Evolutionary conservation across 2,329 filamentous ascomycete species (phyloP).

Genomic region (Xylariaceae sp.): DNA sequence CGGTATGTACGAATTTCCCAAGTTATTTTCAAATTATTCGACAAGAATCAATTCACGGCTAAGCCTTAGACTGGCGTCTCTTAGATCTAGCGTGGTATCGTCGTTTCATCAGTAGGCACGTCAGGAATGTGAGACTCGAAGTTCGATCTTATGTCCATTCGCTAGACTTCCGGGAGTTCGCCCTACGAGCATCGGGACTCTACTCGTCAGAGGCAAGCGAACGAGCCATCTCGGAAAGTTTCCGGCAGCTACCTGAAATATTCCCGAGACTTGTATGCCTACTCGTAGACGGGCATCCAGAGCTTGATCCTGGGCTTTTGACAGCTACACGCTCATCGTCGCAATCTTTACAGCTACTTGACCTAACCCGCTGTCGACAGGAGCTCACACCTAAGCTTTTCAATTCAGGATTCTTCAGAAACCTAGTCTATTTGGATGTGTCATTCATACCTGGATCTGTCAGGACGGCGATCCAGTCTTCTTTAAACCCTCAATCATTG

Average conservation of each 20-base stretch:
- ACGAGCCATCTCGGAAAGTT: constrained; percentile 42
- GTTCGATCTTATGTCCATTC: constrained; percentile 50
- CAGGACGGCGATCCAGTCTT: constrained; percentile 38
- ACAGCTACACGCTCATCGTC: constrained; percentile 21
- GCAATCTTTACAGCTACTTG: constrained; percentile 45
- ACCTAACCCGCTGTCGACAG: constrained; percentile 45
- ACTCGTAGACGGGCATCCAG: constrained; percentile 50
- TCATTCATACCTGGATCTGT: constrained; percentile 53
- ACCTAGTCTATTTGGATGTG: constrained; percentile 56
- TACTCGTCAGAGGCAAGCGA: constrained; percentile 43
- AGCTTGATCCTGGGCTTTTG: constrained; percentile 47
- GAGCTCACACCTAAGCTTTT: constrained; percentile 48
- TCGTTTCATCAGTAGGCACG: constrained; percentile 47
- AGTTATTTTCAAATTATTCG: not conserved
- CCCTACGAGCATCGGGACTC: constrained; percentile 44
- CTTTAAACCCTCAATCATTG: constrained; percentile 41
- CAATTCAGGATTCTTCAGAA: constrained; percentile 38
- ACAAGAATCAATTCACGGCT: too few species aligned
- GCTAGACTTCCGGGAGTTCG: constrained; percentile 52
- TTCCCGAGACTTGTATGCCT: constrained; percentile 52
- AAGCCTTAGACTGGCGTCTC: constrained; percentile 14
- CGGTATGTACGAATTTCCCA: constrained; percentile 40
- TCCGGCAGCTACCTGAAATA: constrained; percentile 42
- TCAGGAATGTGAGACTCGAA: constrained; percentile 37
- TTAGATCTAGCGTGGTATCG: constrained; percentile 55